Percentiles rank a stretch among this genome's conserved stretches.
Conservation (phyloP, 176 grass and related monocot species). For the Luzula sylvatica region DNA sequence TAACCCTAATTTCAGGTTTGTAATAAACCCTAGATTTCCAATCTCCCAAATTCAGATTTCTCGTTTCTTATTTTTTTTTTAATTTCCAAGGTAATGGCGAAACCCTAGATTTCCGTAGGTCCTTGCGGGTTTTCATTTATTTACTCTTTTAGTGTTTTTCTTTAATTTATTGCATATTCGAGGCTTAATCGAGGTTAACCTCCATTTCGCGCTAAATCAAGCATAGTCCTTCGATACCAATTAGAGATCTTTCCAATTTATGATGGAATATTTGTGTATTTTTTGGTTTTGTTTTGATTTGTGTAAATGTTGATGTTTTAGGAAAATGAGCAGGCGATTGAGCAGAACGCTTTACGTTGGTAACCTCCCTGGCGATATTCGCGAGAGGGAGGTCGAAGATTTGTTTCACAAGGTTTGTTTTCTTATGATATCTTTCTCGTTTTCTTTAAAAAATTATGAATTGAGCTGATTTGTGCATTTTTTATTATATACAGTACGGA, state of each 20-base stretch:
- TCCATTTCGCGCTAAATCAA: too few relatives aligned
- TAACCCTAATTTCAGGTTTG: slow-evolving; percentile 19
- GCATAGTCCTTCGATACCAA: too few relatives aligned
- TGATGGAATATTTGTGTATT: too few relatives aligned
- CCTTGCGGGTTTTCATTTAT: not conserved
- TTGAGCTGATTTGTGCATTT: not conserved
- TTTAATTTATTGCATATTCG: not conserved
- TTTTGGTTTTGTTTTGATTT: not conserved
- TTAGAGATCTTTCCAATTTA: too few relatives aligned
- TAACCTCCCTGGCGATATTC: slow-evolving; percentile 89
- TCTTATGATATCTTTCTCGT: not conserved
- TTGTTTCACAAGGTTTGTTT: slow-evolving; percentile 72
- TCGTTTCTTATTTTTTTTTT: not conserved
- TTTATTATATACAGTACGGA: slow-evolving; percentile 49
- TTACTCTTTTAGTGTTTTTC: not conserved
- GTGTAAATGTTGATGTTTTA: slow-evolving; percentile 12
- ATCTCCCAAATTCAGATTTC: not conserved
- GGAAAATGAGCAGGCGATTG: slow-evolving; percentile 74
- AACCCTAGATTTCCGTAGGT: not conserved
- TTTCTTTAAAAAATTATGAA: not conserved
- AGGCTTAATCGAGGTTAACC: not conserved
- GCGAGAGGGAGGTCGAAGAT: slow-evolving; percentile 95
- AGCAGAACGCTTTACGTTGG: slow-evolving; percentile 87
- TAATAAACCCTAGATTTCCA: not conserved
- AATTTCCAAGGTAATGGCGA: not conserved